phyloP scores from a whole-genome alignment of 495 filamentous ascomycete species.

The Penicillium cosmopolitanum region DNA sequence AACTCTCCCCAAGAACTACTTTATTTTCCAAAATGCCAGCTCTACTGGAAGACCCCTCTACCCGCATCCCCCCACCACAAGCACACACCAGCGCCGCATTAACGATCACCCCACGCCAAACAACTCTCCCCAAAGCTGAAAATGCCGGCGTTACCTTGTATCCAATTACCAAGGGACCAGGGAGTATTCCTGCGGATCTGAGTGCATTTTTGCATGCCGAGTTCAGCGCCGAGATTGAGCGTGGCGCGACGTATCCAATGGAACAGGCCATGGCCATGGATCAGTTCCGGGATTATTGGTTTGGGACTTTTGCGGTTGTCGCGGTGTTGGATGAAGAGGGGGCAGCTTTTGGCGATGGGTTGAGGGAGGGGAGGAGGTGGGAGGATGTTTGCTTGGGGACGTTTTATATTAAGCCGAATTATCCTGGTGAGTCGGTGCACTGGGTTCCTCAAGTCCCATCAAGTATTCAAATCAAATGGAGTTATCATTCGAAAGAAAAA shows the following conservation, averaged over 20 bases:
- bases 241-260: constrained; percentile 94
- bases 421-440: constrained; percentile 70
- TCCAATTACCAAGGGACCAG: constrained; percentile 68
- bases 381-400: constrained; percentile 82
- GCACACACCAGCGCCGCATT: constrained; percentile 55
- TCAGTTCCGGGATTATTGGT: constrained; percentile 87
- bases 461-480: background rate
- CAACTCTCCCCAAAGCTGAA: constrained; percentile 73
- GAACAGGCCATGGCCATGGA: constrained; percentile 70
- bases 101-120: constrained; percentile 69
- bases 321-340: constrained; percentile 71
- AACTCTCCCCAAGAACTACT: background rate
- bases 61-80: constrained; percentile 56
- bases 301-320: constrained; percentile 88
- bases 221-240: constrained; percentile 86
- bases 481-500: too few relatives aligned
- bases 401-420: constrained; percentile 98
- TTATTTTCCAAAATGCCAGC: constrained; percentile 39
- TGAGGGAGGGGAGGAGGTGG: constrained; percentile 70
- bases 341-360: constrained; percentile 11
- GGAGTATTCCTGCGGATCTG: constrained; percentile 53
- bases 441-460: too few relatives aligned
- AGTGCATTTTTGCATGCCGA: constrained; percentile 76
- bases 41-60: constrained; percentile 79
- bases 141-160: constrained; percentile 82